Conservation (phyloP, 1,284 basidiomycete species). For the Mixia osmundae region DNA sequence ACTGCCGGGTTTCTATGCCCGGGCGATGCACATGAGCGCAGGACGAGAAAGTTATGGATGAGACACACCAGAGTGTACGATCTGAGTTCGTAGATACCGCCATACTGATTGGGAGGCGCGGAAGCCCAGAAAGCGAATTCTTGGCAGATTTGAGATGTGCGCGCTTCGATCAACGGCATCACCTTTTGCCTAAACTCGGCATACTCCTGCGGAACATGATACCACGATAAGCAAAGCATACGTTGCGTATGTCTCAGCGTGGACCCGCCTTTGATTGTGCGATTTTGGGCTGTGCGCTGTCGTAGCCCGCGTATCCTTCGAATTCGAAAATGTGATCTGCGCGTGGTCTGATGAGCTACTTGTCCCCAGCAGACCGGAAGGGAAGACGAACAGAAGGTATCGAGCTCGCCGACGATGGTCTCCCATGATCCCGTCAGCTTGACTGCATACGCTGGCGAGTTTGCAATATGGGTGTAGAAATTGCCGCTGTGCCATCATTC, state of each 20-base stretch:
- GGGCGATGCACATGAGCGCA: background rate
- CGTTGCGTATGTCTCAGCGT: background rate
- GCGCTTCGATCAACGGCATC: slow-evolving; percentile 22
- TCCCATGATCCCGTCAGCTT: slow-evolving; percentile 85
- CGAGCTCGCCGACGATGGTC: slow-evolving; percentile 58
- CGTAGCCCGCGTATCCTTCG: slow-evolving; percentile 2
- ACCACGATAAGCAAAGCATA: background rate
- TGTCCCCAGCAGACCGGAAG: background rate
- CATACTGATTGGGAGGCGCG: slow-evolving; percentile 53
- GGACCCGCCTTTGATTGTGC: slow-evolving; percentile 1
- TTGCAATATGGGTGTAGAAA: slow-evolving; percentile 54
- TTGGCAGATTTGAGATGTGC: slow-evolving; percentile 30
- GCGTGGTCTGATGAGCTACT: background rate
- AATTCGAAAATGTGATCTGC: background rate
- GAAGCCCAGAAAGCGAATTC: slow-evolving; percentile 88
- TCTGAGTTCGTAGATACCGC: slow-evolving; percentile 75
- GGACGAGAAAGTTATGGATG: background rate
- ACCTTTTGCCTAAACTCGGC: slow-evolving; percentile 2
- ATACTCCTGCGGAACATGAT: slow-evolving; percentile 1
- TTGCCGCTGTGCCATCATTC: slow-evolving; percentile 34
- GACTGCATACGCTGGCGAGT: slow-evolving; percentile 44
- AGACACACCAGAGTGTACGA: slow-evolving; percentile 34
- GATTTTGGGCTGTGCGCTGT: slow-evolving; percentile 4
- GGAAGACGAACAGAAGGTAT: slow-evolving; percentile 38
- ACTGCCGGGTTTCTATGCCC: slow-evolving; percentile 38